These are phyloP conservation scores for Colletotrichum chlorophyti DNA, from an alignment of 2,329 filamentous ascomycete genomes.

Conservation along the genomic window DNA sequence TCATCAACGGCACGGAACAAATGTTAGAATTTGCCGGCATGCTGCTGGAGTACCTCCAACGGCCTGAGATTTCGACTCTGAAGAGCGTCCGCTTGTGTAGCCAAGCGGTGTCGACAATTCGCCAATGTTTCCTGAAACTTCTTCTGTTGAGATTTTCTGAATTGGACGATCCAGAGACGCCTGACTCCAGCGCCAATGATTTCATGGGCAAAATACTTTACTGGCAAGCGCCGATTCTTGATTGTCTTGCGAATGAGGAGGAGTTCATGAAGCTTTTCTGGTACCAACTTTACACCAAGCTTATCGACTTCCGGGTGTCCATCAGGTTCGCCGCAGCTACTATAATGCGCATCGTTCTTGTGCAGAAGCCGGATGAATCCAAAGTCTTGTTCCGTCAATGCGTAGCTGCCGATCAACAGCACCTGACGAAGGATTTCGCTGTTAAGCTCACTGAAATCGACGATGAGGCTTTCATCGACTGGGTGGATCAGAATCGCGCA, in stretches of 20 bases:
- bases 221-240: constrained; percentile 92
- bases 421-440: constrained; percentile 79
- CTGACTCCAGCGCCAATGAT: constrained; percentile 67
- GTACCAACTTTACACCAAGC: constrained; percentile 90
- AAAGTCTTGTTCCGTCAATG: constrained; percentile 75
- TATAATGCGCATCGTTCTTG: constrained; percentile 89
- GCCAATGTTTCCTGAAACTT: constrained; percentile 78
- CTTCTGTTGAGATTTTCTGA: constrained; percentile 85
- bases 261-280: constrained; percentile 85
- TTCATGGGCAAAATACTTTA: constrained; percentile 89
- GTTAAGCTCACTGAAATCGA: constrained; percentile 86
- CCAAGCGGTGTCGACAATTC: constrained; percentile 79
- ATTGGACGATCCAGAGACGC: constrained; percentile 69
- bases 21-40: constrained; percentile 87
- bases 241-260: constrained; percentile 78
- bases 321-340: constrained; percentile 81
- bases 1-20: constrained; percentile 83
- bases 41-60: constrained; percentile 86
- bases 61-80: constrained; percentile 78
- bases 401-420: constrained; percentile 72
- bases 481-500: constrained; percentile 83
- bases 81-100: constrained; percentile 93
- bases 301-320: constrained; percentile 72
- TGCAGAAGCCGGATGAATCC: constrained; percentile 90
- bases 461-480: constrained; percentile 84